Evolutionary conservation across 768 basidiomycete genomes (phyloP), one percentile per base, ranked within the genome.

Genomic region (Dacryopinax spathularia): DNA sequence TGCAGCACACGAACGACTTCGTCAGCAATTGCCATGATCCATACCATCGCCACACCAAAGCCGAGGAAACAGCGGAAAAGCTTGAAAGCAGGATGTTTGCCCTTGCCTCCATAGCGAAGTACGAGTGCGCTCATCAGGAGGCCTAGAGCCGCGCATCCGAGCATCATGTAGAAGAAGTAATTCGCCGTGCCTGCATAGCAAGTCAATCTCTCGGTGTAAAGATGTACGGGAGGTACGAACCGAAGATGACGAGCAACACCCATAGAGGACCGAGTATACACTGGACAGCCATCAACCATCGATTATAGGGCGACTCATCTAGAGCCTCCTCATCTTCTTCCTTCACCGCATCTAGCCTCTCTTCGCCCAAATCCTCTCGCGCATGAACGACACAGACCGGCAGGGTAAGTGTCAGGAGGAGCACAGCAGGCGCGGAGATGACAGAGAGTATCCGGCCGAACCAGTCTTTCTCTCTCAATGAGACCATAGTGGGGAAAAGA

Each of bases 21-120:
- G 72, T 96, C 93, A 0, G 94, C 93, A 59, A 98, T 93, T 5
- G 89, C 92, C 84, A 97, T 94, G 69, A 99, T 97, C 95, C 96
- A 99, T 7, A 97, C 85, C 65, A 97, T 83, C 1, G 92, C 81
- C 29, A 95, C 87, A 22, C 86, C 72, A 75, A 99, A 99, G 0
- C 96, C 95, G 80, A 94, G 86, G 25, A 85, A 87, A 70, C 91
- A 95, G 10, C 93, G 81, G 10, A 81, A 79, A 74, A 92, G 79
- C 63, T 83, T 80, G 48, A 82, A 79, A 15, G 80, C 70, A 4
- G 80, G 77, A 66, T 83, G 79, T 20, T 78, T 76, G 1, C 89
- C 87, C 39, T 81, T 79, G 6, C 80, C 78, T 0, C 81, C 81
- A 69, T 85, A 85, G 0, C 83, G 70, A 4, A 82, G 73, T 1